Percentiles rank a stretch among this genome's conserved stretches.
Evolutionary conservation across 768 basidiomycete species (phyloP).

Genomic region (Fomitopsis pulvina): DNA sequence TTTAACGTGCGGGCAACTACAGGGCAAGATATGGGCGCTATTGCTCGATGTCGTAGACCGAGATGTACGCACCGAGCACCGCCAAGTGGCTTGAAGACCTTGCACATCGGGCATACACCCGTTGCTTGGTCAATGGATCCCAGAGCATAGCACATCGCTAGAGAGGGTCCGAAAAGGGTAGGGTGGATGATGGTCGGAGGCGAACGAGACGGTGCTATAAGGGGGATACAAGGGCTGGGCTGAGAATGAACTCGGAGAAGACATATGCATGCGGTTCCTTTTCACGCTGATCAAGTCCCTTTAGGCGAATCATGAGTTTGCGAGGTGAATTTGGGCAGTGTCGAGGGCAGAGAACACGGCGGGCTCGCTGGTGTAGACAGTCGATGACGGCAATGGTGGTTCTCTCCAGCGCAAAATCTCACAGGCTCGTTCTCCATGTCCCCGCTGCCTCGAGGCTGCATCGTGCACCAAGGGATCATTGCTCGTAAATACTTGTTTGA

Average conservation of each 20-base stretch:
- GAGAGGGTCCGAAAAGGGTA: conserved; percentile 18
- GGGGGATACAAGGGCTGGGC: conserved; percentile 32
- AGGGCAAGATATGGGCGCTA: conserved; percentile 19
- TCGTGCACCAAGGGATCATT: conserved; percentile 13
- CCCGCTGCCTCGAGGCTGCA: conserved; percentile 25
- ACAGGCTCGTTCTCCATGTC: conserved; percentile 22
- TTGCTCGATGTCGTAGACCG: conserved; percentile 9
- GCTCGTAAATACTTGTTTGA: conserved; percentile 6
- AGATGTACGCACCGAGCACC: conserved; percentile 8
- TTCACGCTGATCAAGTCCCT: conserved; percentile 34
- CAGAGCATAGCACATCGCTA: conserved; percentile 65
- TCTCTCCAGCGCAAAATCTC: conserved; percentile 8
- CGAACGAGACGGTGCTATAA: conserved; percentile 22
- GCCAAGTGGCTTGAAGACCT: conserved; percentile 65
- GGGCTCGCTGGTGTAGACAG: conserved; percentile 11
- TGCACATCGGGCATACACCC: conserved; percentile 77
- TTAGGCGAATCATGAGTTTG: conserved; percentile 24
- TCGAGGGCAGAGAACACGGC: conserved; percentile 12
- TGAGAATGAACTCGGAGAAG: conserved; percentile 29
- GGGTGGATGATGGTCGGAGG: conserved; percentile 11
- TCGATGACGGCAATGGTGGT: conserved; percentile 14
- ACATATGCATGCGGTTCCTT: conserved; percentile 33
- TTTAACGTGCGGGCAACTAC: conserved; percentile 70
- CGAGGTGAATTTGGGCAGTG: conserved; percentile 15
- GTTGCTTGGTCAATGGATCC: conserved; percentile 65